Percentiles rank a stretch among this genome's conserved stretches.
Conservation (phyloP, 768 basidiomycete genomes). For the Russula foetens region DNA sequence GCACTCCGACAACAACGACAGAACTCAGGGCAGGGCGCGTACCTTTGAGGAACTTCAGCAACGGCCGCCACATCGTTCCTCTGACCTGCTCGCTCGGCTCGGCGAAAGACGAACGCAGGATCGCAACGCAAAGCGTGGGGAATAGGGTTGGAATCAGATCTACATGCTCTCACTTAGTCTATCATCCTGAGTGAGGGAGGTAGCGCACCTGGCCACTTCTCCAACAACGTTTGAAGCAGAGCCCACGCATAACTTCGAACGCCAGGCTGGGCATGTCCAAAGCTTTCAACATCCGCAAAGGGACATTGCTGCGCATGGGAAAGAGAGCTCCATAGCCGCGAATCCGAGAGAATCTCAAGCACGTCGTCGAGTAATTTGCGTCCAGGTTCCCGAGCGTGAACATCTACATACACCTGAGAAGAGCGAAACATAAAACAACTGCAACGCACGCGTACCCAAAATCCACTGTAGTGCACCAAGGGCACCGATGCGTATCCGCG, state of each 20-base stretch:
- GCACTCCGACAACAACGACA: neutral
- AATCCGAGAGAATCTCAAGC: conserved; percentile 38
- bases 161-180: conserved; percentile 6
- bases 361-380: conserved; percentile 25
- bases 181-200: neutral
- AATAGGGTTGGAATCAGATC: conserved; percentile 29
- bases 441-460: conserved; percentile 38
- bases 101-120: conserved; percentile 60
- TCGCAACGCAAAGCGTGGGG: conserved; percentile 43
- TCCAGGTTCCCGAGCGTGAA: neutral
- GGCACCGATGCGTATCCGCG: conserved; percentile 59
- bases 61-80: conserved; percentile 56
- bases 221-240: conserved; percentile 40
- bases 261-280: conserved; percentile 60
- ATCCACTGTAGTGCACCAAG: conserved; percentile 60
- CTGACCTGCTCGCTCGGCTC: conserved; percentile 70
- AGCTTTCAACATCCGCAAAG: conserved; percentile 36
- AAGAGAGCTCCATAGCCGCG: conserved; percentile 53
- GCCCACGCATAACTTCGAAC: conserved; percentile 69
- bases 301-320: conserved; percentile 37
- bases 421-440: neutral
- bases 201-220: conserved; percentile 37
- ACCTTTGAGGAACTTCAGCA: conserved; percentile 71
- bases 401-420: conserved; percentile 6
- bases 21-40: conserved; percentile 23